Percentiles rank a stretch among this genome's conserved stretches.
Conservation (phyloP, 176 grass and related monocot genomes). For the Eragrostis curvula region DNA sequence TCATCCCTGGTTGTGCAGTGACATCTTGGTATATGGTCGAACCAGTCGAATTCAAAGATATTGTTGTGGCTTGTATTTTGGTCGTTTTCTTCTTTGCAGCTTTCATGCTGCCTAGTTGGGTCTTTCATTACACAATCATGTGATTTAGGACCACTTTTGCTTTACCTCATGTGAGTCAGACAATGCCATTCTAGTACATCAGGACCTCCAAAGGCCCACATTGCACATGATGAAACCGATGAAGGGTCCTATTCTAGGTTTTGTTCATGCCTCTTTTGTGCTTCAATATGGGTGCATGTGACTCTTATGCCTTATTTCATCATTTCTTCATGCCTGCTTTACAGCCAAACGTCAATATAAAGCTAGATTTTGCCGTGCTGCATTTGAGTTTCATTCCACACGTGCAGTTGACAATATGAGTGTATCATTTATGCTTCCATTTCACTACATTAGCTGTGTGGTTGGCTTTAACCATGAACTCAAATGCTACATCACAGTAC, state of each 20-base stretch:
- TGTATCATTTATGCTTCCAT: constrained; percentile 1
- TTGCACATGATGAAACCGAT: constrained; percentile 34
- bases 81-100: constrained; percentile 41
- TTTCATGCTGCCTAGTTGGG: not conserved
- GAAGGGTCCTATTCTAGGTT: not conserved
- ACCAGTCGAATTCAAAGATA: not conserved
- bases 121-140: constrained; percentile 53
- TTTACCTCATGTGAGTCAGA: constrained; percentile 29
- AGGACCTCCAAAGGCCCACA: constrained; percentile 6
- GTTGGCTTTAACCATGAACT: constrained; percentile 20
- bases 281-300: no score
- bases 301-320: constrained; percentile 14
- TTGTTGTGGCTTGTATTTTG: constrained; percentile 1
- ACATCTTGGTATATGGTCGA: constrained; percentile 13
- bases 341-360: not conserved
- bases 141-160: constrained; percentile 38
- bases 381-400: not conserved
- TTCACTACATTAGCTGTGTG: constrained; percentile 5
- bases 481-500: not conserved
- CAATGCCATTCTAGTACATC: constrained; percentile 17
- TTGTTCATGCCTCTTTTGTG: not conserved
- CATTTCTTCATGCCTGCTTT: not conserved
- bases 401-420: not conserved
- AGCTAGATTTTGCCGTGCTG: not conserved
- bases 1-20: not conserved